Conservation (phyloP, 1,139 yeast genomes). For the Meyerozyma guilliermondii region DNA sequence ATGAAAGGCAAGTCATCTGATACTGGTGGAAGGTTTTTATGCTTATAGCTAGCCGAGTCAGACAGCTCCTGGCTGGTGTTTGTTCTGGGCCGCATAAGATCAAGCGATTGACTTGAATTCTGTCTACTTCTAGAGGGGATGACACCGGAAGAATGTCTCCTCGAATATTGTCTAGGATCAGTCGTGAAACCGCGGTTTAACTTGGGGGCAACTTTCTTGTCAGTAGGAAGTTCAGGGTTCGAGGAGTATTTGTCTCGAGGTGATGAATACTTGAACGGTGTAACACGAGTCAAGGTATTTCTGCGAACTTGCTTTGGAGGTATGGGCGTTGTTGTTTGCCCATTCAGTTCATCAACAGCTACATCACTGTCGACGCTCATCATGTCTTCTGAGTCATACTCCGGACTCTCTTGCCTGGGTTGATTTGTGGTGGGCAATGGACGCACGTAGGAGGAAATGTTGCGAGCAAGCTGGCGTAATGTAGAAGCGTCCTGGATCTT, state of each 20-base stretch:
- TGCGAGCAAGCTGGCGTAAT: slow-evolving; percentile 7
- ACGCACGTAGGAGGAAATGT: slow-evolving; percentile 4
- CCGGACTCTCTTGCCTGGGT: neutral
- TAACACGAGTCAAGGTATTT: slow-evolving; percentile 18
- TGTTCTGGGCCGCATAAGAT: neutral
- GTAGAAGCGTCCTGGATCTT: slow-evolving; percentile 17
- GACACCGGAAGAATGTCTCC: neutral
- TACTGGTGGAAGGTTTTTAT: neutral
- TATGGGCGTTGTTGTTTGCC: no score
- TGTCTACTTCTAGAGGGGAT: neutral
- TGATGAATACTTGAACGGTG: slow-evolving; percentile 17
- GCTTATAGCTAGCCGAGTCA: slow-evolving; percentile 7
- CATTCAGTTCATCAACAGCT: no score
- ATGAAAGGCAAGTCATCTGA: slow-evolving; percentile 35
- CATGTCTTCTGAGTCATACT: neutral
- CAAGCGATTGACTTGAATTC: neutral
- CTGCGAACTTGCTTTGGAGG: slow-evolving; percentile 13
- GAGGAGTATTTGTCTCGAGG: slow-evolving; percentile 4
- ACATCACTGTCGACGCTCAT: slow-evolving; percentile 1
- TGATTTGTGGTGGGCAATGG: neutral
- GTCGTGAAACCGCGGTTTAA: neutral
- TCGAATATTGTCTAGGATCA: neutral
- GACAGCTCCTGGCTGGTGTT: slow-evolving; percentile 7
- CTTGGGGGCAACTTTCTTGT: neutral
- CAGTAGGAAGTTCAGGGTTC: neutral